A percentile compares a stretch with the other conserved stretches of the same genome.
Evolutionary conservation across 345 rosid species (phyloP).

Genomic region (Eucalyptus globulus): DNA sequence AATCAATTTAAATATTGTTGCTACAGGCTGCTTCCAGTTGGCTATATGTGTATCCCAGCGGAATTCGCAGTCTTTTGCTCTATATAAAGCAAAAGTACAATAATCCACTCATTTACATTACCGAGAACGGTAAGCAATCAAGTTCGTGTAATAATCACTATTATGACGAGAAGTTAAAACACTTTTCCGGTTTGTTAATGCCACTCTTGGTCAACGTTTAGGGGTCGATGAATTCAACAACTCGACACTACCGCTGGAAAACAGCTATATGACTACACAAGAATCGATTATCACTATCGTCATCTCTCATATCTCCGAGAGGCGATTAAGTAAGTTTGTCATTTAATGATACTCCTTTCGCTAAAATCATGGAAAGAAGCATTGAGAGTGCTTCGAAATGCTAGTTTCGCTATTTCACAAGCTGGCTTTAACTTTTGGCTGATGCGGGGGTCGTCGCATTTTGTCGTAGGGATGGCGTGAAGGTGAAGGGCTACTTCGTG

Average conservation of each 20-base stretch:
- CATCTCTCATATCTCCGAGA: conserved; percentile 12
- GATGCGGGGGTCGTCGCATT: not conserved
- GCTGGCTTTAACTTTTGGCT: not conserved
- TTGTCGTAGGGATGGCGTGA: not conserved
- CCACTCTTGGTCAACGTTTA: not conserved
- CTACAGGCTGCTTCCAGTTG: conserved; percentile 4
- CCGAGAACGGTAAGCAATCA: not conserved
- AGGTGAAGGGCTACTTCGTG: not conserved
- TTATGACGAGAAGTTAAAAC: not conserved
- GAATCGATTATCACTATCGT: conserved; percentile 7
- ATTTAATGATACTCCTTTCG: too few species aligned
- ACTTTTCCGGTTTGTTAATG: not conserved
- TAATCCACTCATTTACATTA: not conserved
- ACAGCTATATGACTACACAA: conserved; percentile 5
- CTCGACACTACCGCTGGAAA: conserved; percentile 2
- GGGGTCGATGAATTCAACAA: conserved; percentile 21
- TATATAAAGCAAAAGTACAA: not conserved
- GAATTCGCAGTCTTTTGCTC: not conserved
- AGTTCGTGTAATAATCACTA: not conserved
- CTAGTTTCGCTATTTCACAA: not conserved
- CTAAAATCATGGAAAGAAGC: not conserved
- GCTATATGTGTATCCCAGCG: conserved; percentile 1
- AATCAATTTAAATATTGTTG: not conserved
- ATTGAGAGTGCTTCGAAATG: not conserved
- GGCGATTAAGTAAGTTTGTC: conserved; percentile 15